Conservation (phyloP, 257 asterid species). For the Gardenia jasminoides region DNA sequence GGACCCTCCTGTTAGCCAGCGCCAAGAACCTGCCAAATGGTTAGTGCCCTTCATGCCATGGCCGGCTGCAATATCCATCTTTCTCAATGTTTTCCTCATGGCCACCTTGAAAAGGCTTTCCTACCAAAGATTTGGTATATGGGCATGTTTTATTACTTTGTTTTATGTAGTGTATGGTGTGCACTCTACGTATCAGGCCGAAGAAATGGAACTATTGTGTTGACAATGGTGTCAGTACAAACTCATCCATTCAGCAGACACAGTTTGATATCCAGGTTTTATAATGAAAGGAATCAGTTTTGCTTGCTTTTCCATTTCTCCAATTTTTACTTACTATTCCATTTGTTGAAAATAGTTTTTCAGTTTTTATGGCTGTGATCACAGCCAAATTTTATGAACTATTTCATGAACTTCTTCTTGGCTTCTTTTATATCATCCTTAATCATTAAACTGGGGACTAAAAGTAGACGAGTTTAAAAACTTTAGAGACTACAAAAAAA, state of each 20-base stretch:
- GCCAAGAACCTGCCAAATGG: slow-evolving; percentile 21
- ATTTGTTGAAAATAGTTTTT: neutral
- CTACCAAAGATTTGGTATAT: slow-evolving; percentile 39
- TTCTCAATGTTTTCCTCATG: slow-evolving; percentile 43
- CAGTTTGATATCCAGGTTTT: slow-evolving; percentile 30
- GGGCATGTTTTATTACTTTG: slow-evolving; percentile 29
- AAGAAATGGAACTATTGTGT: slow-evolving; percentile 26
- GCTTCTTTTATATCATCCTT: neutral
- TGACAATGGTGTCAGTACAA: slow-evolving; percentile 8
- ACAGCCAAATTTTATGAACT: neutral
- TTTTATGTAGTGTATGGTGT: slow-evolving; percentile 42
- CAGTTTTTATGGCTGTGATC: too few species aligned
- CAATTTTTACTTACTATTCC: neutral
- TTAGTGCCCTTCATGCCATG: slow-evolving; percentile 48
- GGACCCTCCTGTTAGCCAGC: neutral
- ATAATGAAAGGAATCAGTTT: neutral
- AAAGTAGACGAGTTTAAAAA: neutral
- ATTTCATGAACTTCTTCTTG: neutral
- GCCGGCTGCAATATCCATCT: slow-evolving; percentile 39
- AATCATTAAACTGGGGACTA: neutral
- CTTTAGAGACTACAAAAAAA: neutral
- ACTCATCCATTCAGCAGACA: slow-evolving; percentile 16
- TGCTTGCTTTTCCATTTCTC: neutral
- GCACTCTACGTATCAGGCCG: slow-evolving; percentile 39
- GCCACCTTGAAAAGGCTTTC: slow-evolving; percentile 29